Evolutionary conservation across 2,329 filamentous ascomycete genomes (phyloP), one percentile per base, ranked within the genome.

Genomic region (Ophiostoma ulmi): DNA sequence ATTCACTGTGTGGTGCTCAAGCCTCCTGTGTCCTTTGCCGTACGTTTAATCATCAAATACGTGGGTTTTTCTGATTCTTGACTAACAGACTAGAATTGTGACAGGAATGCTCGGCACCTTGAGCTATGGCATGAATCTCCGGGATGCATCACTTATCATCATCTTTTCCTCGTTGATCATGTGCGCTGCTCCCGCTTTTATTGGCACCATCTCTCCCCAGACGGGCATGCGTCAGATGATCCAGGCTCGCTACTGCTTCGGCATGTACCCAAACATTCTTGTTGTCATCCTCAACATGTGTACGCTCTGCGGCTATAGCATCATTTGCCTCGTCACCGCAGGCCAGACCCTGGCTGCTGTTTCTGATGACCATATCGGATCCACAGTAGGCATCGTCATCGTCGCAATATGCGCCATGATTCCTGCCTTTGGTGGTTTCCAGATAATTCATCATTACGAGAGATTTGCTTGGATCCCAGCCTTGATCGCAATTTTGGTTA

Each of bases 211-310:
- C 68, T 87, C 87, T 0, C 86, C 87, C 4, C 85, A 84, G 77
- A 89, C 87, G 11, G 88, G 87, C 61, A 85, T 90, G 83, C 82
- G 88, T 20, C 87, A 90, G 77, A 88, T 90, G 83, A 84, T 90
- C 8, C 86, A 88, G 74, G 87, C 88, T 4, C 81, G 88, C 31
- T 90, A 85, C 77, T 85, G 84, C 58, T 90, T 88, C 76, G 87
- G 83, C 22, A 82, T 84, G 58, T 88, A 88, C 75, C 79, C 86
- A 26, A 85, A 88, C 44, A 85, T 83, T 0, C 76, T 90, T n/a
- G 83, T 87, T 1, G 84, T 89, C 2, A 76, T 90, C 11, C 80
- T 90, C 72, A 90, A 90, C 75, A 80, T 90, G 35, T 87, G 86
- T 17, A 89, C 87, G 0, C 80, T 89, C 2, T 85, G 83, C 4